Percentiles rank a stretch among this genome's conserved stretches.
These are phyloP conservation scores for Aspergillus steynii DNA, from an alignment of 495 filamentous ascomycete genomes.

Conservation along the genomic window DNA sequence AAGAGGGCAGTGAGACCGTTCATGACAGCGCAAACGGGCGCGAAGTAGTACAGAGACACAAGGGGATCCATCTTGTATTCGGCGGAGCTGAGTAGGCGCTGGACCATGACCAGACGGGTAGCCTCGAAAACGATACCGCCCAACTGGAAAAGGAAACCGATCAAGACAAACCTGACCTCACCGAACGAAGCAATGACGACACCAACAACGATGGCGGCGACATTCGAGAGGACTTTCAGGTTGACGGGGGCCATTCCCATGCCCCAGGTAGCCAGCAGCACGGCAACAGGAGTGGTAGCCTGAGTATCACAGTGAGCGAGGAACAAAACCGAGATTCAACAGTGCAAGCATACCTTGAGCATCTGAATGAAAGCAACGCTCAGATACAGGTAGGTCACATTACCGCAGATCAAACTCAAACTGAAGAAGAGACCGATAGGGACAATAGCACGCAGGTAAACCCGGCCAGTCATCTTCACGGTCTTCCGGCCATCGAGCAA, in stretches of 20 bases:
- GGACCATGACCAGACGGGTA: conserved; percentile 87
- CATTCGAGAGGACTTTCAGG: conserved; percentile 78
- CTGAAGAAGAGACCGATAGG: conserved; percentile 93
- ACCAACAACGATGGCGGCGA: conserved; percentile 85
- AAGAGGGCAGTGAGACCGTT: conserved; percentile 78
- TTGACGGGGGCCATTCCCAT: conserved; percentile 77
- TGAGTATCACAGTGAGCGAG: conserved; percentile 32
- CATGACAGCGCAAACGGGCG: conserved; percentile 88
- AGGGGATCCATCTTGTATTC: conserved; percentile 98
- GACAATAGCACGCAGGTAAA: conserved; percentile 88
- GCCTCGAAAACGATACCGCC: conserved; percentile 87
- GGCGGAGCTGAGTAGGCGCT: conserved; percentile 80
- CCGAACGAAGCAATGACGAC: conserved; percentile 88
- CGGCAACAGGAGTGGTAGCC: conserved; percentile 89
- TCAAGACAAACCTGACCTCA: conserved; percentile 87
- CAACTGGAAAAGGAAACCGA: conserved; percentile 84
- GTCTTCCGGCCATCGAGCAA: conserved; percentile 86
- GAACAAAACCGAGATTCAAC: background rate
- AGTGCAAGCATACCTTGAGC: conserved; percentile 69
- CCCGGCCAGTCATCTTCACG: conserved; percentile 89
- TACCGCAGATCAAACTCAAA: conserved; percentile 91
- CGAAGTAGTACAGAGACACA: conserved; percentile 95
- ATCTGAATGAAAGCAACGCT: conserved; percentile 97
- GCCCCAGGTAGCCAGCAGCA: conserved; percentile 80
- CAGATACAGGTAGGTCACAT: conserved; percentile 89